Evolutionary conservation across 2,329 filamentous ascomycete genomes (phyloP), one percentile per base, ranked within the genome.

Genomic region (Cercospora sp.): DNA sequence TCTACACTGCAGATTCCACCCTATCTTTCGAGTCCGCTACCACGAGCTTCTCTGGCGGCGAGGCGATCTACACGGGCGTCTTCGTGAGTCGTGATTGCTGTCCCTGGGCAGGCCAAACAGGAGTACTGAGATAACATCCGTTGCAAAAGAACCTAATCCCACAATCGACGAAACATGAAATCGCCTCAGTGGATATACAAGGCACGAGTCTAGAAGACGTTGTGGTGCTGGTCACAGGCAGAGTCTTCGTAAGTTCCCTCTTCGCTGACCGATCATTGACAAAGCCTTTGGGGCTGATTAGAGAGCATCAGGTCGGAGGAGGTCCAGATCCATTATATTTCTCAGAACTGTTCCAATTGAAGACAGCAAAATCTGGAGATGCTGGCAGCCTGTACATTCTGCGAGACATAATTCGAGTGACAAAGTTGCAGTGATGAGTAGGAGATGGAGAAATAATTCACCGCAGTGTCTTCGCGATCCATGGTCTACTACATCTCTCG

Each of bases 341-440:
- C 26, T 63, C 61, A 10, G 61, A 63, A 21, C n/a, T 49, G 3
- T 63, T 63, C 28, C 61, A 63, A 16, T 21, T 63, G 37, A 63
- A 34, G 16, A 30, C 40, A 9, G 21, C 37, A 21, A 30, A 18
- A 16, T 2, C 18, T 7, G 61, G 43, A 2, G 26, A 49, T 12
- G 13, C 16, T 2, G 43, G 26, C 13, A 34, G 40, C 28, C 13
- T 63, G 61, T 63, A 21, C 5, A 63, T 63, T 6, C 28, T 63
- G 3, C 5, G 61, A 32, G 61, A 63, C 9, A 63, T 63, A 9
- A 63, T 63, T 5, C 43, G 61, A 28, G 43, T 63, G 28, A 63
- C 43, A 6, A 51, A 63, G 28, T n/a, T 63, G 61, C 61, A 63
- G 61, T 63, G 30, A 40, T 18, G 4, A 24, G 37, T 3, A 40